Conservation (phyloP, 176 grass and related monocot genomes). For the Calamus simplicifolius region DNA sequence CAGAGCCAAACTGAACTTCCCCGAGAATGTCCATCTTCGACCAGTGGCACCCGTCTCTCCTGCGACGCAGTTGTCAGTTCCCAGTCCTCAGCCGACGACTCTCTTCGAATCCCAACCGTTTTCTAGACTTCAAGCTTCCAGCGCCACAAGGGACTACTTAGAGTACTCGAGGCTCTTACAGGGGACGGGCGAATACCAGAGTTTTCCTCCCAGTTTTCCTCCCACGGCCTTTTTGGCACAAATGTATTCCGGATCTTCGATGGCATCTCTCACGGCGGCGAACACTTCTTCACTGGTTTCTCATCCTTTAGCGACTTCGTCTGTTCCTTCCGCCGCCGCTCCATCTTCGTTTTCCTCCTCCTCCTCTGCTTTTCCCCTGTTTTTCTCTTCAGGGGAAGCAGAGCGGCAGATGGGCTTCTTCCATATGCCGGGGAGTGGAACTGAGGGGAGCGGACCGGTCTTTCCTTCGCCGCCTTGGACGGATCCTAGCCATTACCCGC, state of each 20-base stretch:
- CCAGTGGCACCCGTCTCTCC: background rate
- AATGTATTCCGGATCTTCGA: background rate
- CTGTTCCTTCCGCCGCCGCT: background rate
- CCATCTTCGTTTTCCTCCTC: slow-evolving; percentile 9
- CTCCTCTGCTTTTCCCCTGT: slow-evolving; percentile 1
- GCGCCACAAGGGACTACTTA: slow-evolving; percentile 14
- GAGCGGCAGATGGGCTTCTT: background rate
- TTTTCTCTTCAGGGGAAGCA: slow-evolving; percentile 1
- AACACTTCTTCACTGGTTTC: no score
- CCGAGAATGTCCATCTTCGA: slow-evolving; percentile 29
- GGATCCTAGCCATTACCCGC: slow-evolving; percentile 10
- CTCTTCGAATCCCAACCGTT: slow-evolving; percentile 19
- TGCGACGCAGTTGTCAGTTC: background rate
- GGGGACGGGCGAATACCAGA: background rate
- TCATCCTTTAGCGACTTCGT: background rate
- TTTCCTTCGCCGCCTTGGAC: slow-evolving; percentile 1
- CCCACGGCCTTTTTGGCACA: slow-evolving; percentile 24
- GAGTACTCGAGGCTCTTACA: slow-evolving; percentile 38
- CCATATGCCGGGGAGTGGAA: background rate
- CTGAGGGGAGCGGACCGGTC: background rate
- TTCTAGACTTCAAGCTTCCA: background rate
- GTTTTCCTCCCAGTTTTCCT: slow-evolving; percentile 12
- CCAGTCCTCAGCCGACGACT: background rate
- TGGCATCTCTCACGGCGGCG: no score
- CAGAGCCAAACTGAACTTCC: slow-evolving; percentile 82